Conservation (phyloP, 2,329 filamentous ascomycete species). For the Calycina marina region DNA sequence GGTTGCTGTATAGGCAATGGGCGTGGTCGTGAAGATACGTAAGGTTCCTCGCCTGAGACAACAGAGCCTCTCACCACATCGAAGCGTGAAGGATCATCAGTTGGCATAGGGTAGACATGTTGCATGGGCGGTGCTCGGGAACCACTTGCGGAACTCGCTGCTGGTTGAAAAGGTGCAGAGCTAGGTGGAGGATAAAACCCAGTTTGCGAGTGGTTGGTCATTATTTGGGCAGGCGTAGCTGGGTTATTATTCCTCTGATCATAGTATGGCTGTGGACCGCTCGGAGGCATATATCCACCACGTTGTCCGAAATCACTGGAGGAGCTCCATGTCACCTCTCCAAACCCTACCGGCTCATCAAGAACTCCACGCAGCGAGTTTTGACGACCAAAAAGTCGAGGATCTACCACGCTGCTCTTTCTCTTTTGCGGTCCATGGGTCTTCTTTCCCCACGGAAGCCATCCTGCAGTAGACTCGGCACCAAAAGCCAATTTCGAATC, state of each 20-base stretch:
- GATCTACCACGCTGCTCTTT: constrained; percentile 40
- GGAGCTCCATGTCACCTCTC: constrained; percentile 24
- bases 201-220: background rate
- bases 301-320: constrained; percentile 19
- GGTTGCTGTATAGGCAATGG: constrained; percentile 70
- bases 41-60: constrained; percentile 27
- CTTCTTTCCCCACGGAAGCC: constrained; percentile 21
- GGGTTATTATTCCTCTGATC: background rate
- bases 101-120: constrained; percentile 51
- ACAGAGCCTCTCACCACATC: constrained; percentile 39
- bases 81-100: constrained; percentile 47
- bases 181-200: background rate
- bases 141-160: constrained; percentile 26
- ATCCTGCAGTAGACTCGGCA: constrained; percentile 23
- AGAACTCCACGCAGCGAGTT: constrained; percentile 45
- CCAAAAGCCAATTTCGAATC: constrained; percentile 49
- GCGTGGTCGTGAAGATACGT: constrained; percentile 34
- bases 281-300: constrained; percentile 2
- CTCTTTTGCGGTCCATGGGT: constrained; percentile 20
- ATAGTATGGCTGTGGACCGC: background rate
- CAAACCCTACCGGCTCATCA: constrained; percentile 40
- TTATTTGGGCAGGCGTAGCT: constrained; percentile 1
- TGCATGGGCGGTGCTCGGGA: constrained; percentile 32
- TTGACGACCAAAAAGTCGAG: constrained; percentile 40
- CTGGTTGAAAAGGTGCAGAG: constrained; percentile 7